Evolutionary conservation across 2,329 filamentous ascomycete genomes (phyloP), one percentile per base, ranked within the genome.

Genomic region (Botrytis cinerea): DNA sequence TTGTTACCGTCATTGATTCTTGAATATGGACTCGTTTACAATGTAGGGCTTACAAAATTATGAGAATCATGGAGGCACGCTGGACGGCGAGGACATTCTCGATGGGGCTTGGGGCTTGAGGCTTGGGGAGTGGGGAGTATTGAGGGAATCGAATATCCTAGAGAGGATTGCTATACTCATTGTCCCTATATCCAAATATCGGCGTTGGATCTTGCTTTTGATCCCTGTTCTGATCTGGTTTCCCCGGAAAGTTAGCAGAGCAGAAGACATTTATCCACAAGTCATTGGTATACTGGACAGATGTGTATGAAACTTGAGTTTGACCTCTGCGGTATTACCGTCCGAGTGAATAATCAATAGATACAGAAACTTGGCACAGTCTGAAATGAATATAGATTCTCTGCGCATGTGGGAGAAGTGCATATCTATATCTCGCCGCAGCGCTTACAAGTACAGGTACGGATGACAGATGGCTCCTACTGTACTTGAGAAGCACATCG

Each of bases 141-240:
- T 84, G 62, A 96, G 87, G 18, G 92, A 93, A 74, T 89, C 86
- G 78, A 97, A 88, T 80, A 97, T 91, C 76, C 93, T 94, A 72
- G 88, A 90, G 73, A 97, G 88, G 78, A 97, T 95, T 73, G 93
- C 93, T 75, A 93, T 93, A 74, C 94, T 94, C 89, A 97, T 93
- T 71, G 91, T 95, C 77, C 93, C 92, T 94, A 54, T 61, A 25
- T 74, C 22, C 73, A 20, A 16, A n/a, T 7, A 22, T 64, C 20
- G 54, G n/a, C 7, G 18, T 45, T 54, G 5, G 12, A 8, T 12
- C 2, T 66, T n/a, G 12, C n/a, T 7, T 20, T 66, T 54, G 20
- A 9, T 14, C 9, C n/a, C 5, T 22, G 9, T 43, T 35, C 12
- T 54, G 5, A 4, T 32, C 6, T 32, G 4, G 22, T 5, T 43